Percentiles rank a stretch among this genome's conserved stretches.
These are phyloP conservation scores for Linnemannia exigua DNA, from an alignment of 192 early-diverging fungal species.

Conservation along the genomic window DNA sequence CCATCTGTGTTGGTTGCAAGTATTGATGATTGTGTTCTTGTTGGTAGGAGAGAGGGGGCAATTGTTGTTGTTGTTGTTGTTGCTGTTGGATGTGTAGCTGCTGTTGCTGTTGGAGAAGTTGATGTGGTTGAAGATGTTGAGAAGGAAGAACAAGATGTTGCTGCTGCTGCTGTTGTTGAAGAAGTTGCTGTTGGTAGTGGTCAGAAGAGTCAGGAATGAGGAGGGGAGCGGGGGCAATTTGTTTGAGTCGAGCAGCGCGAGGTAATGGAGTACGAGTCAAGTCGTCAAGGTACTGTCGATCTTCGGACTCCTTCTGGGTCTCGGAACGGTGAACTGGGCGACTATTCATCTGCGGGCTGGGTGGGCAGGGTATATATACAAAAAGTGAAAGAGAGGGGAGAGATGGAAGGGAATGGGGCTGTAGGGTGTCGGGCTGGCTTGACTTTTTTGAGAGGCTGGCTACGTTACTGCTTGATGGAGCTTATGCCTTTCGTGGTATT, in stretches of 20 bases:
- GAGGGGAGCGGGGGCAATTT: slow-evolving; percentile 12
- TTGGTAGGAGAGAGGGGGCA: neutral
- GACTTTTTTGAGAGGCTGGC: no score
- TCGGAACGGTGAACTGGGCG: slow-evolving; percentile 11
- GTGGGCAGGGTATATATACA: neutral
- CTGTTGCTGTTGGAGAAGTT: neutral
- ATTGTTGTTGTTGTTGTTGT: neutral
- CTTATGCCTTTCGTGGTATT: neutral
- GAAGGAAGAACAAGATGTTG: neutral
- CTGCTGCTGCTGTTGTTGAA: neutral
- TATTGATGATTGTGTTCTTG: neutral
- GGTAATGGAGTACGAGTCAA: slow-evolving; percentile 4
- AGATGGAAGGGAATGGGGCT: neutral
- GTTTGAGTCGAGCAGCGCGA: slow-evolving; percentile 13
- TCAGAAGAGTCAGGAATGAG: slow-evolving; percentile 4
- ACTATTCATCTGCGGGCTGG: slow-evolving; percentile 13
- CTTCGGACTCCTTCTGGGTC: slow-evolving; percentile 19
- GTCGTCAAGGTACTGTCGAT: slow-evolving; percentile 2
- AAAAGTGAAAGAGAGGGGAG: neutral
- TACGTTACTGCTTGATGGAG: no score
- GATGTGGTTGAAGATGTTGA: neutral
- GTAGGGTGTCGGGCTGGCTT: neutral
- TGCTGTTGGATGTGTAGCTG: neutral
- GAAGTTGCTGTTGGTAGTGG: neutral
- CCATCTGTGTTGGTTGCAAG: neutral